A percentile compares a stretch with the other conserved stretches of the same genome.
Conservation (phyloP, 495 filamentous ascomycete species). For the Cryomyces minteri region DNA sequence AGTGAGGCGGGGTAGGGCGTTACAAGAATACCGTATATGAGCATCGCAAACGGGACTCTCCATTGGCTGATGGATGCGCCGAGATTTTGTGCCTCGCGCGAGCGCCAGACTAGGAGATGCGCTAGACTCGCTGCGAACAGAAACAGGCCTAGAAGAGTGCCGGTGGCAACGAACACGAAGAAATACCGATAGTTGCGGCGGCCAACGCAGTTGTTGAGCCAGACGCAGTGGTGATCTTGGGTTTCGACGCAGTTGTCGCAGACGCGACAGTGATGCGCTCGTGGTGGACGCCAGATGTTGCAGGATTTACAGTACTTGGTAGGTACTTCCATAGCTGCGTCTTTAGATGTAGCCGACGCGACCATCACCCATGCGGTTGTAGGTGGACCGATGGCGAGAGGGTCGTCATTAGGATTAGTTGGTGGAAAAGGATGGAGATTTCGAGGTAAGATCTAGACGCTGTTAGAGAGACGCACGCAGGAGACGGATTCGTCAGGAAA, state of each 20-base stretch:
- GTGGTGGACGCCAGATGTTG: conserved; percentile 87
- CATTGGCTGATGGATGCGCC: conserved; percentile 40
- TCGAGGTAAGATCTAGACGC: conserved; percentile 55
- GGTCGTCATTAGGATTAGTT: conserved; percentile 47
- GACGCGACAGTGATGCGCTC: conserved; percentile 87
- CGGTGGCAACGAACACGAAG: conserved; percentile 67
- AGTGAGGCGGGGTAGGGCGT: conserved; percentile 71
- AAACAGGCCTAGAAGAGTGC: conserved; percentile 57
- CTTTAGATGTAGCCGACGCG: conserved; percentile 49
- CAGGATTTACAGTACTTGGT: conserved; percentile 97
- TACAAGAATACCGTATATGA: conserved; percentile 60
- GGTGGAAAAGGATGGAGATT: conserved; percentile 54
- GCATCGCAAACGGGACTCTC: conserved; percentile 75
- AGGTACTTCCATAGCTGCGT: conserved; percentile 86
- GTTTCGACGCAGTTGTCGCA: conserved; percentile 97
- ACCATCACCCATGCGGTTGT: conserved; percentile 85
- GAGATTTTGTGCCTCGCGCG: conserved; percentile 42
- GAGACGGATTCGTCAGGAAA: conserved; percentile 8
- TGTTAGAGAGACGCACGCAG: neutral
- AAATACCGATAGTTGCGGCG: conserved; percentile 97
- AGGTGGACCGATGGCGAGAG: conserved; percentile 59
- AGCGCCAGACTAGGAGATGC: conserved; percentile 58
- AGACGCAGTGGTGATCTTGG: conserved; percentile 96
- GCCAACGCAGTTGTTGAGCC: conserved; percentile 97
- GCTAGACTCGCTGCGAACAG: conserved; percentile 57